Evolutionary conservation across 495 filamentous ascomycete species (phyloP).

Genomic region (Rostrohypoxylon terebratum): DNA sequence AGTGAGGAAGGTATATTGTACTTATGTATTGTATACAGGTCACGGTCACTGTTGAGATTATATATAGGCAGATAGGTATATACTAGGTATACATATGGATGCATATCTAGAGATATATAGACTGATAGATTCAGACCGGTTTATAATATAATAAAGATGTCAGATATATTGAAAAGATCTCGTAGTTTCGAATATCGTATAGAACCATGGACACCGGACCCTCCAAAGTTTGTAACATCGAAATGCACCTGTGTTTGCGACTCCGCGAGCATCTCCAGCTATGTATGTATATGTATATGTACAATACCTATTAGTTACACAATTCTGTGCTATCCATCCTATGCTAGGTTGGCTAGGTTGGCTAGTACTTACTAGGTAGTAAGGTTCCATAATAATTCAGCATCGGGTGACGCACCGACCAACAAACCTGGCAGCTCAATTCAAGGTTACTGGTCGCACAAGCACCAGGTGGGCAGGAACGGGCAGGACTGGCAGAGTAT

Average conservation of each 20-base stretch:
- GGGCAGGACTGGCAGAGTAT: background rate
- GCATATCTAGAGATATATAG: too few relatives aligned
- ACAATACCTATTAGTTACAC: too few relatives aligned
- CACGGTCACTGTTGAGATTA: background rate
- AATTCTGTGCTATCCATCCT: background rate
- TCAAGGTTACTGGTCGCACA: conserved; percentile 11
- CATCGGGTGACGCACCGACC: conserved; percentile 39
- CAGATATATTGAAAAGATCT: background rate
- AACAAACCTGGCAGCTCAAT: conserved; percentile 10
- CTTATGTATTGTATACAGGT: too few relatives aligned
- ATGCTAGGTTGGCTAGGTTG: background rate
- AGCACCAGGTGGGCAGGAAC: conserved; percentile 8
- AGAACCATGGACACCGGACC: background rate
- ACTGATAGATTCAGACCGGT: background rate
- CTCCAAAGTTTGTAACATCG: background rate
- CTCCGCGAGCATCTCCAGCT: background rate
- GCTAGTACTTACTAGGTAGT: too few relatives aligned
- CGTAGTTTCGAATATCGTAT: background rate
- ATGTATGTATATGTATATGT: too few relatives aligned
- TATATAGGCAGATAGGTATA: too few relatives aligned
- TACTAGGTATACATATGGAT: too few relatives aligned
- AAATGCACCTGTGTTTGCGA: background rate
- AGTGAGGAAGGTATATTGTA: background rate
- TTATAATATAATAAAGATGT: background rate
- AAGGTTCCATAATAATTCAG: background rate